Evolutionary conservation across 2,329 filamentous ascomycete species (phyloP).

Genomic region (Aspergillus sp.): DNA sequence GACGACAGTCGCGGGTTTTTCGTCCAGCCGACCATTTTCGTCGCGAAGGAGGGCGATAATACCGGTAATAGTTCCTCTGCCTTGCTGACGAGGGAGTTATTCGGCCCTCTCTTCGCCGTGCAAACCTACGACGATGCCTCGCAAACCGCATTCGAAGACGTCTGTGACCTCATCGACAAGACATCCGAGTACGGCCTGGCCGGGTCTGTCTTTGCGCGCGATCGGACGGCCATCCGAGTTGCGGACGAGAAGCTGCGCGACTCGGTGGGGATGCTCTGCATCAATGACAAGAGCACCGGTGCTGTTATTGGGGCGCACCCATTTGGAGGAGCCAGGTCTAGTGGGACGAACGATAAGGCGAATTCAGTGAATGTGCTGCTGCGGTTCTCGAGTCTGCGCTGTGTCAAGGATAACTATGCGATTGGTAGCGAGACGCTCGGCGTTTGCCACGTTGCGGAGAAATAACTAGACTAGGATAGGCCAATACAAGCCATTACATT

Average conservation of each 20-base stretch:
- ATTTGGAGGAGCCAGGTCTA: slow-evolving; percentile 67
- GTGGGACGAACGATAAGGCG: slow-evolving; percentile 72
- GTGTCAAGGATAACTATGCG: slow-evolving; percentile 52
- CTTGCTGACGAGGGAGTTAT: slow-evolving; percentile 74
- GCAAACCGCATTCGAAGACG: slow-evolving; percentile 42
- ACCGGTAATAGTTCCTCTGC: slow-evolving; percentile 34
- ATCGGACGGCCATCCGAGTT: slow-evolving; percentile 35
- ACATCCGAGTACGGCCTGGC: slow-evolving; percentile 38
- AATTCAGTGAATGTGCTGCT: slow-evolving; percentile 61
- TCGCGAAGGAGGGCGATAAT: slow-evolving; percentile 48
- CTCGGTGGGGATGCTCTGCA: slow-evolving; percentile 43
- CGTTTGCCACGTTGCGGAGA: not conserved
- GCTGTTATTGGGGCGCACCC: slow-evolving; percentile 73
- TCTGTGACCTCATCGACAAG: slow-evolving; percentile 54
- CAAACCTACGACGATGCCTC: slow-evolving; percentile 72
- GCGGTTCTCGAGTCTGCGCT: slow-evolving; percentile 64
- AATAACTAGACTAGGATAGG: no score
- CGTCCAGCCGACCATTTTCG: slow-evolving; percentile 77
- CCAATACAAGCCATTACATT: no score
- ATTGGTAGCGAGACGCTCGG: not conserved
- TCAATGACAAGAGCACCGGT: slow-evolving; percentile 57
- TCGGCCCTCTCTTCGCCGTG: slow-evolving; percentile 71
- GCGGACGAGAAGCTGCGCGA: slow-evolving; percentile 38
- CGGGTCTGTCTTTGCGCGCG: slow-evolving; percentile 40
- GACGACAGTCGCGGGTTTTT: slow-evolving; percentile 76